Evolutionary conservation across 1,284 basidiomycete genomes (phyloP).

Genomic region (Ustilago nuda): DNA sequence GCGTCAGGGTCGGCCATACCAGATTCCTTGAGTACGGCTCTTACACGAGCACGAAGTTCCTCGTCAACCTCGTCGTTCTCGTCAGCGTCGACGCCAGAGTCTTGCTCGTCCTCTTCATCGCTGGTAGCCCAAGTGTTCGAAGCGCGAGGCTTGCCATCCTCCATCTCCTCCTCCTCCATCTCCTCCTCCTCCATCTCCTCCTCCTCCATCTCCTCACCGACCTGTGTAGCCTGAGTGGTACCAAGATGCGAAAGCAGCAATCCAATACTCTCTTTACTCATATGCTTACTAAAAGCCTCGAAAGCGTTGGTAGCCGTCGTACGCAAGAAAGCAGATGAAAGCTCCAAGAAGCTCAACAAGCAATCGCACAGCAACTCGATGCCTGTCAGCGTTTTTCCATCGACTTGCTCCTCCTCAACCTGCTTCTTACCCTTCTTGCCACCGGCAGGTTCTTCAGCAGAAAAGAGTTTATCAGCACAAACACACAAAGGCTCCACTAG

Average conservation of each 20-base stretch:
- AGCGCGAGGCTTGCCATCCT: constrained; percentile 68
- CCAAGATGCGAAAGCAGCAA: constrained; percentile 75
- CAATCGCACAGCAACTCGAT: constrained; percentile 88
- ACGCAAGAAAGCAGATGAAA: constrained; percentile 84
- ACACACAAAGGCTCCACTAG: constrained; percentile 63
- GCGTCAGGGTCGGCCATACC: constrained; percentile 75
- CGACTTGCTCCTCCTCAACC: constrained; percentile 66
- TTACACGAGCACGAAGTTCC: constrained; percentile 77
- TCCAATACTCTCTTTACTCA: constrained; percentile 81
- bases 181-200: constrained; percentile 28
- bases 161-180: constrained; percentile 31
- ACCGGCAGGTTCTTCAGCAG: constrained; percentile 13
- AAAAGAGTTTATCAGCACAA: constrained; percentile 59
- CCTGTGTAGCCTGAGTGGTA: constrained; percentile 35
- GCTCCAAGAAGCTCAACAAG: constrained; percentile 88
- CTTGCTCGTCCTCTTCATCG: constrained; percentile 70
- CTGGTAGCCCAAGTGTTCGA: constrained; percentile 54
- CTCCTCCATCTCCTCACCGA: constrained; percentile 37
- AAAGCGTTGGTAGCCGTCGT: constrained; percentile 85
- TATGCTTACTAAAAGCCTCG: constrained; percentile 77
- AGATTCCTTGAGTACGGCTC: constrained; percentile 80
- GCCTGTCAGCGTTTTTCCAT: constrained; percentile 73
- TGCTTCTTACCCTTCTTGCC: constrained; percentile 58
- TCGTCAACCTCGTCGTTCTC: constrained; percentile 74
- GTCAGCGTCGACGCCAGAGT: constrained; percentile 73